phyloP scores from a whole-genome alignment of 1,284 basidiomycete species.

The Inonotus obliquus region DNA sequence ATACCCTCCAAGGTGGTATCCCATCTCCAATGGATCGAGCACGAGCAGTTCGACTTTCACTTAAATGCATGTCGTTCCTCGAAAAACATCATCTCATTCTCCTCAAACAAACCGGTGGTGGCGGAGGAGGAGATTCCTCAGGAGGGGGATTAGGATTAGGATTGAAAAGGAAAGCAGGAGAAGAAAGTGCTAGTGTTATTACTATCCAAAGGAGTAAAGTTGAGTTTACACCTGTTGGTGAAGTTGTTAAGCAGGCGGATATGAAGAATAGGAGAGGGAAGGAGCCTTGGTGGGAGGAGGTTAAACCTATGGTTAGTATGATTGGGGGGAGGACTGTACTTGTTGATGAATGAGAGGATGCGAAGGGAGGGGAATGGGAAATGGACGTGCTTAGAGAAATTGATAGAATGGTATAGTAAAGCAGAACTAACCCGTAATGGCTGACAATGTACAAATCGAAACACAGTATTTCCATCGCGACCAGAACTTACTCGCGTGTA shows the following conservation, averaged over 20 bases:
- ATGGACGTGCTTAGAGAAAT: neutral
- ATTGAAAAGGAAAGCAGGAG: conserved; percentile 47
- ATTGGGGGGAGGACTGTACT: conserved; percentile 36
- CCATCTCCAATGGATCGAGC: conserved; percentile 94
- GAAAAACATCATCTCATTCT: conserved; percentile 70
- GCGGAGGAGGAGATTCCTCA: no score
- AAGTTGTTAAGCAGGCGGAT: conserved; percentile 85
- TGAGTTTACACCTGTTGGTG: conserved; percentile 78
- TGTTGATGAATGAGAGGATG: neutral
- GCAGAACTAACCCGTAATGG: neutral
- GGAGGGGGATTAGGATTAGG: no score
- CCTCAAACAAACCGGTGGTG: conserved; percentile 40
- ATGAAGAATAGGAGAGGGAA: conserved; percentile 86
- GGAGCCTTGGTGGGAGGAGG: conserved; percentile 74
- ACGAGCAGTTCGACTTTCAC: conserved; percentile 83
- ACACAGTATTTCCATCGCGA: no score
- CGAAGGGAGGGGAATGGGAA: neutral
- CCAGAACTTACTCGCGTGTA: no score
- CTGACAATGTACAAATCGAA: neutral
- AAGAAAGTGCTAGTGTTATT: conserved; percentile 83
- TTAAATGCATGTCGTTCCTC: conserved; percentile 93
- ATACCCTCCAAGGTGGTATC: conserved; percentile 93
- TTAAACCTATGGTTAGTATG: conserved; percentile 69
- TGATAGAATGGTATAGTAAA: neutral
- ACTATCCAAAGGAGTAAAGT: conserved; percentile 82